Evolutionary conservation across 1,284 basidiomycete species (phyloP).

Genomic region (Trichosporon coremiiforme): DNA sequence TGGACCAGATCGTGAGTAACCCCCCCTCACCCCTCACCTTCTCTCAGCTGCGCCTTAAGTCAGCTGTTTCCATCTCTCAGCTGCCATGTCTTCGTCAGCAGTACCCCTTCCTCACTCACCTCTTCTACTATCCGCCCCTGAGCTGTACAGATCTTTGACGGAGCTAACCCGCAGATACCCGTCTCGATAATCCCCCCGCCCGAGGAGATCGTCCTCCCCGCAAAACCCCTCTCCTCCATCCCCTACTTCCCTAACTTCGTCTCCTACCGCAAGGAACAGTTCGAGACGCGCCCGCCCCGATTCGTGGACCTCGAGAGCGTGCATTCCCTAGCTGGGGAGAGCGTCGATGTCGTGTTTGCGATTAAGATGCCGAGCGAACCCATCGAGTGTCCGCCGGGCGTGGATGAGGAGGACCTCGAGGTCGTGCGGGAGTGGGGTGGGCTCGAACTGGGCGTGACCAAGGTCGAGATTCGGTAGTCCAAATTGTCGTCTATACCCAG

Average conservation of each 20-base stretch:
- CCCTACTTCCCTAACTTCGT: constrained; percentile 52
- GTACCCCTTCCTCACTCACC: not conserved
- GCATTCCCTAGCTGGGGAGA: constrained; percentile 38
- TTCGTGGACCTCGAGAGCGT: constrained; percentile 34
- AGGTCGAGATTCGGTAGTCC: not conserved
- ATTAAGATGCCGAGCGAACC: constrained; percentile 44
- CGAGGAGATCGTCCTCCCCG: constrained; percentile 29
- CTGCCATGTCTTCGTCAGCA: no score
- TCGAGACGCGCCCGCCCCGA: constrained; percentile 38
- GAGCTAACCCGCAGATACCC: constrained; percentile 24
- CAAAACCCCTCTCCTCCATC: constrained; percentile 36
- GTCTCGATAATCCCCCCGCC: constrained; percentile 26
- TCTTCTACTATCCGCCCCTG: not conserved
- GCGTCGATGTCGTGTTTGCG: constrained; percentile 44
- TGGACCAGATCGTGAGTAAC: constrained; percentile 16
- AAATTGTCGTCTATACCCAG: no score
- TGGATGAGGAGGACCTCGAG: constrained; percentile 29
- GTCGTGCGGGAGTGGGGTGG: constrained; percentile 32
- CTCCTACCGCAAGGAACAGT: constrained; percentile 44
- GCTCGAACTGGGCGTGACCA: constrained; percentile 29
- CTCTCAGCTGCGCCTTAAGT: no score
- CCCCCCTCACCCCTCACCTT: no score
- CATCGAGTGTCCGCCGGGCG: not conserved
- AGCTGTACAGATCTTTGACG: no score
- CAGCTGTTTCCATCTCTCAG: no score